These are phyloP conservation scores for Boletus rufocinnamomeus DNA, from an alignment of 768 basidiomycete species.

Conservation along the genomic window DNA sequence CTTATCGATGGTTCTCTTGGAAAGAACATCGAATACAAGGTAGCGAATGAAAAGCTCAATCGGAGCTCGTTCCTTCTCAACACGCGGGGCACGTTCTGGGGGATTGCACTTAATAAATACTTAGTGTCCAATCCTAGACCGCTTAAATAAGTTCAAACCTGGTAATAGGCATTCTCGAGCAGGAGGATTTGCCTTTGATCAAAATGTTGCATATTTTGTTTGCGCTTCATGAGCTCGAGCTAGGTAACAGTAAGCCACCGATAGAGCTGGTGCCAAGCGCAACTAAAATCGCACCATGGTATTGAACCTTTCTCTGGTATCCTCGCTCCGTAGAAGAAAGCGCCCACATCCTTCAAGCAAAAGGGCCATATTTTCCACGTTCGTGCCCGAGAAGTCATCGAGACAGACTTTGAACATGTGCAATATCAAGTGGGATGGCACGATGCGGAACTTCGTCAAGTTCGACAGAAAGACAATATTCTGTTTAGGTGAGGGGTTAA, in stretches of 20 bases:
- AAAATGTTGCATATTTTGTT: conserved; percentile 90
- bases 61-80: conserved; percentile 81
- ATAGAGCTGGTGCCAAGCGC: neutral
- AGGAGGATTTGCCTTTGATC: conserved; percentile 88
- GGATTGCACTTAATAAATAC: conserved; percentile 80
- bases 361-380: conserved; percentile 91
- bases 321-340: conserved; percentile 84
- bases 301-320: conserved; percentile 82
- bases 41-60: conserved; percentile 96
- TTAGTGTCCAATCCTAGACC: conserved; percentile 12
- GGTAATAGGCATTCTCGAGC: conserved; percentile 98
- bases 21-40: conserved; percentile 89
- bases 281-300: conserved; percentile 65
- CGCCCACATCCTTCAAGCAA: conserved; percentile 93
- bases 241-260: conserved; percentile 36
- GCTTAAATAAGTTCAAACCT: conserved; percentile 47
- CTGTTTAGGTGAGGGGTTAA: conserved; percentile 41
- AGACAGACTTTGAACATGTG: conserved; percentile 97
- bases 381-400: conserved; percentile 91
- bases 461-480: conserved; percentile 88
- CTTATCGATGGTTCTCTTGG: conserved; percentile 94
- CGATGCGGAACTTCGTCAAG: conserved; percentile 93
- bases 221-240: conserved; percentile 93
- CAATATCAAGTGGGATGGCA: conserved; percentile 87
- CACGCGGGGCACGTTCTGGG: conserved; percentile 84